Base-by-base conservation (phyloP, 176 grass and related monocot species). In the Phragmites australis region DNA sequence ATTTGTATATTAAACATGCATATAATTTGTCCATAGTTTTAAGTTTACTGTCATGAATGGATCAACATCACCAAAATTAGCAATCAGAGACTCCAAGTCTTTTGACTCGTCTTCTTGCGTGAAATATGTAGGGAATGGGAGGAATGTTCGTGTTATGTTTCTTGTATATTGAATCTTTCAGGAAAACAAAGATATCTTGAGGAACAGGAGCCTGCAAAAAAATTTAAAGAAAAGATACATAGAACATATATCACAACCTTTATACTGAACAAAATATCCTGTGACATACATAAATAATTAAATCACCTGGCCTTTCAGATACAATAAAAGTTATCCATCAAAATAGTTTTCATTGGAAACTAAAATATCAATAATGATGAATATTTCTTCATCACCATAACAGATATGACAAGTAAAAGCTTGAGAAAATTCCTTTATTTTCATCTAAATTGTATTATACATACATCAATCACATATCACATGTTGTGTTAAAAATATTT, bases 81-180 rank as follows among this genome's bases (percentile, higher is more conserved):
- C 90, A 58, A 93, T 52, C 18, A 95, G 49, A 7, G 84, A 86
- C 78, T 91, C 88, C 72, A 77, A 58, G 48, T 78, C 84, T 63
- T 90, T 75, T 11, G 66, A 59, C 39, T 91, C 93, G 17, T 87
- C 93, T 79, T 81, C 90, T 83, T 90, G 88, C 1, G 84, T 45
- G 77, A 99, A 95, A 56, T 91, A 86, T 14, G 96, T 99, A 31
- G 96, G 96, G 81, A 99, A 99, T 25, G 96, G 96, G 72, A 99
- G 86, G 42, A 77, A 81, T 23, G 79, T 59, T 57, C n/a, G 53
- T 80, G 34, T 95, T 90, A 2, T 92, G 93, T 70, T 99, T 95
- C 88, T 99, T 99, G 79, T 88, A 99, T 47, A 88, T 84, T 8
- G 90, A 94, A 70, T 99, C 97, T 84, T 91, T 96, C 41, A 99